Evolutionary conservation across 768 basidiomycete genomes (phyloP).

Genomic region (Aureoboletus auriporus): DNA sequence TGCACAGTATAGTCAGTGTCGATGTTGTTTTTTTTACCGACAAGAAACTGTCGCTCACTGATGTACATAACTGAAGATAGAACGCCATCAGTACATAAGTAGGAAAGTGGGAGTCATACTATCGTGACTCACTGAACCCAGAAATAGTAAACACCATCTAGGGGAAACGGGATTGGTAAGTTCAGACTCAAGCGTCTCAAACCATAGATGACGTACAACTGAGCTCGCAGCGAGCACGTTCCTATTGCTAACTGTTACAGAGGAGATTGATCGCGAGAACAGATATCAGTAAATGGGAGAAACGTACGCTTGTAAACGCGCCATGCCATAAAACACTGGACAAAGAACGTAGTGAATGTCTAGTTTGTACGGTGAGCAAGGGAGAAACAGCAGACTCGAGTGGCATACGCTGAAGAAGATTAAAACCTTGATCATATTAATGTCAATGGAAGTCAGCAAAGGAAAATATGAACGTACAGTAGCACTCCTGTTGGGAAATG

Average conservation of each 20-base stretch:
- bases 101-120: too few species aligned
- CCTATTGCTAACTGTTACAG: constrained; percentile 47
- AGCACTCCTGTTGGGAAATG: constrained; percentile 21
- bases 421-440: constrained; percentile 35
- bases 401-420: constrained; percentile 46
- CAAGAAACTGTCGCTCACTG: too few species aligned
- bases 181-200: neutral
- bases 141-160: constrained; percentile 33
- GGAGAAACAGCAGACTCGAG: neutral
- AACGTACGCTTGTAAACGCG: constrained; percentile 49
- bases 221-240: constrained; percentile 36
- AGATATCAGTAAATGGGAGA: too few species aligned
- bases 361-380: constrained; percentile 6
- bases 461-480: constrained; percentile 13
- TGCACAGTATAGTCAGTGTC: too few species aligned
- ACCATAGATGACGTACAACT: constrained; percentile 23
- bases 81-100: too few species aligned
- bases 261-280: neutral
- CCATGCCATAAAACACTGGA: constrained; percentile 54
- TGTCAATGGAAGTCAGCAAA: neutral
- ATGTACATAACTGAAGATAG: too few species aligned
- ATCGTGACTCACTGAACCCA: constrained; percentile 41
- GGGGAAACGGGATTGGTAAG: too few species aligned
- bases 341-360: constrained; percentile 49
- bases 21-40: too few species aligned